Percentiles rank a stretch among this genome's conserved stretches.
Conservation (phyloP, 164 flowering plant species). For the Malania oleifera region DNA sequence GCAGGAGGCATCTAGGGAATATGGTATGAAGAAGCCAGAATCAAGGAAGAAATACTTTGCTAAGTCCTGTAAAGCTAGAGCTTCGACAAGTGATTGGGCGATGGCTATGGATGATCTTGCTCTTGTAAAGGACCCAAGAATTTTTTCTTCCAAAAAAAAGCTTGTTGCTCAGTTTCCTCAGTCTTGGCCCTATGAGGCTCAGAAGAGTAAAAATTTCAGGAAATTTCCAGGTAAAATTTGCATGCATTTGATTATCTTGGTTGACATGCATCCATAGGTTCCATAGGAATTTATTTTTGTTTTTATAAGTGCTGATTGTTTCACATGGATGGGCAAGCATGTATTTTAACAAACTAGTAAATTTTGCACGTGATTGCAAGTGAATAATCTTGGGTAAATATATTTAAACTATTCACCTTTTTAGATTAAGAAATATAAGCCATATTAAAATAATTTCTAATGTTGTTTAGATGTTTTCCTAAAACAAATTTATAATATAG, state of each 20-base stretch:
- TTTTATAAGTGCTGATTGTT: no score
- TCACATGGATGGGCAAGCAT: no score
- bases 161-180: constrained; percentile 35
- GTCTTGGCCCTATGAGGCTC: constrained; percentile 64
- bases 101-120: constrained; percentile 49
- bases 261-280: not conserved
- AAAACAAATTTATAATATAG: no score
- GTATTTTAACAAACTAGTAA: no score
- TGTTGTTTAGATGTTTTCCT: no score
- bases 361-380: no score
- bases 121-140: constrained; percentile 65
- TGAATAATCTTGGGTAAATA: no score
- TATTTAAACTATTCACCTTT: no score
- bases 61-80: constrained; percentile 8
- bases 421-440: no score
- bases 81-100: constrained; percentile 21
- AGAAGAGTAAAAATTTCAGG: constrained; percentile 46
- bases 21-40: constrained; percentile 52
- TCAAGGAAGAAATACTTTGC: constrained; percentile 27
- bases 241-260: not conserved
- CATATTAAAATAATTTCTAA: no score
- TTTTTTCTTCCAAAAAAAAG: constrained; percentile 53
- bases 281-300: no score
- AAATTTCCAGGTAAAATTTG: constrained; percentile 52
- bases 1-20: constrained; percentile 60